Conservation (phyloP, 1,284 basidiomycete species). For the Porogramme epimiltina region DNA sequence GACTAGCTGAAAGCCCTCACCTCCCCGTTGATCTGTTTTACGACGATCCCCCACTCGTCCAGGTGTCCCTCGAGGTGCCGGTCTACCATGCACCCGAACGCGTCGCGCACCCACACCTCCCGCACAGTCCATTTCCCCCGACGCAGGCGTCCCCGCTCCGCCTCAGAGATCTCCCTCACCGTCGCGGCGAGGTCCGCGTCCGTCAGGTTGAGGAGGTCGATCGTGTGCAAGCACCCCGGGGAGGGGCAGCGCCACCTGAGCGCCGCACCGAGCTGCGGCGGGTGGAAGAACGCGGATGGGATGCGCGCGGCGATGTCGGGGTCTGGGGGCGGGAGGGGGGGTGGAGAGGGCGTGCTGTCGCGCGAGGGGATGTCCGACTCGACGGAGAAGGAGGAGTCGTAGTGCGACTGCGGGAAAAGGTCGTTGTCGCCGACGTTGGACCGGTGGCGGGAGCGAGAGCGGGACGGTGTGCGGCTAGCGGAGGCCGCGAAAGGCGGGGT, state of each 20-base stretch:
- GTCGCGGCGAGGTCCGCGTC: slow-evolving; percentile 18
- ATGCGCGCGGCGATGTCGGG: slow-evolving; percentile 25
- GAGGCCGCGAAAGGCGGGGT: background rate
- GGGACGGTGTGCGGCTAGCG: background rate
- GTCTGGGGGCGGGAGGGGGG: slow-evolving; percentile 14
- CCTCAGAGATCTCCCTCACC: slow-evolving; percentile 12
- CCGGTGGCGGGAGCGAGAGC: no score
- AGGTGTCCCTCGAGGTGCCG: slow-evolving; percentile 22
- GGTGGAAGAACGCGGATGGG: slow-evolving; percentile 19
- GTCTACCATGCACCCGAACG: slow-evolving; percentile 23
- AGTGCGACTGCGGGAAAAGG: slow-evolving; percentile 23
- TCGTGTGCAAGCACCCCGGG: slow-evolving; percentile 22
- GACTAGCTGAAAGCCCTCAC: no score
- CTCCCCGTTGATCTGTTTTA: slow-evolving; percentile 9
- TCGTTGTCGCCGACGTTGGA: no score
- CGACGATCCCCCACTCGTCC: slow-evolving; percentile 17
- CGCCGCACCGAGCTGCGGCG: slow-evolving; percentile 20
- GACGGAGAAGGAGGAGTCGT: slow-evolving; percentile 53
- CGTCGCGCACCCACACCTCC: slow-evolving; percentile 16
- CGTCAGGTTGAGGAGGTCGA: slow-evolving; percentile 25
- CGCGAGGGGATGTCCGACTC: slow-evolving; percentile 42
- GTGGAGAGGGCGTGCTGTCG: slow-evolving; percentile 12
- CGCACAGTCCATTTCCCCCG: slow-evolving; percentile 12
- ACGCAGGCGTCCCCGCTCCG: slow-evolving; percentile 13
- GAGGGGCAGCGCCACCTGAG: slow-evolving; percentile 30